A percentile compares a stretch with the other conserved stretches of the same genome.
phyloP scores from a whole-genome alignment of 225 moss, liverwort and hornwort species.

The Takakia lepidozioides region DNA sequence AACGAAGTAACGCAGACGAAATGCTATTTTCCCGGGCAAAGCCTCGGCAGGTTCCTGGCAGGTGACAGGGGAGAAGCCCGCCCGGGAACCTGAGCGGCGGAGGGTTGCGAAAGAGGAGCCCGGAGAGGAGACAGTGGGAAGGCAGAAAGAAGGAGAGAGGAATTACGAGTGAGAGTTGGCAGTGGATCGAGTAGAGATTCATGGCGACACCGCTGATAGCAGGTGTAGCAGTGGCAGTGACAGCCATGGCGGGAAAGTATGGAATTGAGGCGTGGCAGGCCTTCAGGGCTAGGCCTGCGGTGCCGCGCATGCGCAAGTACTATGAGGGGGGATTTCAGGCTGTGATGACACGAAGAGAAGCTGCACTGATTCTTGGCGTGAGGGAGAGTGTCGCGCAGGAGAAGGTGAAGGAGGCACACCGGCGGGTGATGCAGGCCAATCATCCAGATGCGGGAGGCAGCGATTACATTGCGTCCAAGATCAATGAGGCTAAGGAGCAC shows the following conservation, averaged over 20 bases:
- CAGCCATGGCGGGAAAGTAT: conserved; percentile 72
- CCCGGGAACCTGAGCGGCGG: too few relatives aligned
- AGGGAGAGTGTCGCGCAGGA: conserved; percentile 84
- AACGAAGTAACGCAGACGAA: too few relatives aligned
- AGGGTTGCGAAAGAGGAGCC: too few relatives aligned
- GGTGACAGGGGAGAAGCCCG: too few relatives aligned
- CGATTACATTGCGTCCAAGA: conserved; percentile 79
- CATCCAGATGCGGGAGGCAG: conserved; percentile 92
- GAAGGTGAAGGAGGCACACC: conserved; percentile 86
- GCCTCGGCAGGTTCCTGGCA: too few relatives aligned
- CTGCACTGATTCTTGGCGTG: conserved; percentile 91
- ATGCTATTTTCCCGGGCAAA: too few relatives aligned
- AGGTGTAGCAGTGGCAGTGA: conserved; percentile 58
- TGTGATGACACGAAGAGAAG: conserved; percentile 85
- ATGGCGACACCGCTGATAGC: too few relatives aligned
- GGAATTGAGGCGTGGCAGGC: conserved; percentile 76
- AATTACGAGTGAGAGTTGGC: too few relatives aligned
- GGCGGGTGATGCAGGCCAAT: conserved; percentile 93
- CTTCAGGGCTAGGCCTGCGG: conserved; percentile 60
- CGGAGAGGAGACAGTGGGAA: too few relatives aligned
- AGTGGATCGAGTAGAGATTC: too few relatives aligned
- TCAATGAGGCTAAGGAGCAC: conserved; percentile 94
- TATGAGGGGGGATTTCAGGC: conserved; percentile 94
- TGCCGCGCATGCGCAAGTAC: conserved; percentile 68
- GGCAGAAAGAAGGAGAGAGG: too few relatives aligned